phyloP scores from a whole-genome alignment of 139 green algal genomes.

The Chlorella vulgaris region DNA sequence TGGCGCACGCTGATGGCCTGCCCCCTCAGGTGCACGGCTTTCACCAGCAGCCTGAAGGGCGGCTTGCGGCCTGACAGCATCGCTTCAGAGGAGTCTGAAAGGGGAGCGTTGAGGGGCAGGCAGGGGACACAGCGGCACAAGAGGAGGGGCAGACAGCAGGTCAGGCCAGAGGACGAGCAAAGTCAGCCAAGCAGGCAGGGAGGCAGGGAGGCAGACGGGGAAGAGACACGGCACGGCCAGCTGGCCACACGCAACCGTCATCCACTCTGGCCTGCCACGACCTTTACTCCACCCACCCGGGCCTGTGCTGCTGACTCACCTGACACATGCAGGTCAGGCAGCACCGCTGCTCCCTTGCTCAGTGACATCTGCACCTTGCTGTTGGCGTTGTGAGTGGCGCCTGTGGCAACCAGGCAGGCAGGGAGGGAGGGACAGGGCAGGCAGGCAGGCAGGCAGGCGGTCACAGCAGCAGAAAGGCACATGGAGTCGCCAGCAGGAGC shows the following conservation, averaged over 20 bases:
- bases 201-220: neutral
- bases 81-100: slow-evolving; percentile 85
- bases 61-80: slow-evolving; percentile 89
- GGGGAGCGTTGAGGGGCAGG: slow-evolving; percentile 46
- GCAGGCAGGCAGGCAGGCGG: neutral
- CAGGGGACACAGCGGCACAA: neutral
- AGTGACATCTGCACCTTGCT: slow-evolving; percentile 45
- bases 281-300: too few species aligned
- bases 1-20: slow-evolving; percentile 54
- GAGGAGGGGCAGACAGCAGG: neutral
- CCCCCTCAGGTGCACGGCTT: slow-evolving; percentile 42
- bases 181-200: too few species aligned
- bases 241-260: neutral
- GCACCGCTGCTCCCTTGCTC: slow-evolving; percentile 56
- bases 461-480: neutral
- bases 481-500: too few species aligned
- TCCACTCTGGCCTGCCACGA: too few species aligned
- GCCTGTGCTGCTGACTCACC: neutral
- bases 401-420: neutral
- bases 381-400: slow-evolving; percentile 16
- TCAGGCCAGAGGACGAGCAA: neutral
- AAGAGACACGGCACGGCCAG: neutral
- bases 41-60: slow-evolving; percentile 84
- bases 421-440: neutral
- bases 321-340: slow-evolving; percentile 67